Evolutionary conservation across 306 rosid genomes (phyloP), one percentile per base, ranked within the genome.

Genomic region (Pyrus communis): DNA sequence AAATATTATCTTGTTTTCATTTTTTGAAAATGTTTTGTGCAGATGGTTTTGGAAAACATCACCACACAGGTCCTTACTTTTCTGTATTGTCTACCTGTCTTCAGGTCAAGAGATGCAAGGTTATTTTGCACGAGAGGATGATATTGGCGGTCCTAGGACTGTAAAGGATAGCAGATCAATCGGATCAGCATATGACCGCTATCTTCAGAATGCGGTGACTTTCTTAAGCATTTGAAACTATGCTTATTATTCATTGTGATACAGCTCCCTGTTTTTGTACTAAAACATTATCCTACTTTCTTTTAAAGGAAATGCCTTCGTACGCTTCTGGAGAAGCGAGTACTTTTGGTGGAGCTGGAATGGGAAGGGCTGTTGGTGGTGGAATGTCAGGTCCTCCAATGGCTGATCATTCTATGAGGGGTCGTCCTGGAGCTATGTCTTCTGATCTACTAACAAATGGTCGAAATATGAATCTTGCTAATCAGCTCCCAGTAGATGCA

Each of bases 111-210:
- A 91, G 82, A 85, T 88, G 90, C 91, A 83, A 59, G 83, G 73
- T 73, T 88, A 93, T 86, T 76, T 87, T 67, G 79, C 85, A 60
- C 86, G 82, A 5, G 88, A 84, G 66, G 91, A 89, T 78, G 95
- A 93, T 69, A 82, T 66, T 54, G 79, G 87, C 76, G 88, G 85
- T 74, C 87, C 76, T 67, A 83, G 70, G 85, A 51, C 74, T 60
- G 54, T 88, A 42, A 89, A 84, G 81, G 92, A 91, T 79, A 86
- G 96, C 63, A 76, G 86, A 76, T 45, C 93, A 51, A 83, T 91
- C 70, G 93, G 92, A 73, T 88, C 97, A 63, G 97, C 97, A 13
- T 93, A 91, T 82, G 98, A 93, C 59, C 93, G 91, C 78, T 93
- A 91, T 88, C 98, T 93, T 82, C 98, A 90, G 83, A 89, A 84